Percentiles rank a stretch among this genome's conserved stretches.
Evolutionary conservation across 208 protist genomes (phyloP).

Genomic region (Naegleria fowleri): DNA sequence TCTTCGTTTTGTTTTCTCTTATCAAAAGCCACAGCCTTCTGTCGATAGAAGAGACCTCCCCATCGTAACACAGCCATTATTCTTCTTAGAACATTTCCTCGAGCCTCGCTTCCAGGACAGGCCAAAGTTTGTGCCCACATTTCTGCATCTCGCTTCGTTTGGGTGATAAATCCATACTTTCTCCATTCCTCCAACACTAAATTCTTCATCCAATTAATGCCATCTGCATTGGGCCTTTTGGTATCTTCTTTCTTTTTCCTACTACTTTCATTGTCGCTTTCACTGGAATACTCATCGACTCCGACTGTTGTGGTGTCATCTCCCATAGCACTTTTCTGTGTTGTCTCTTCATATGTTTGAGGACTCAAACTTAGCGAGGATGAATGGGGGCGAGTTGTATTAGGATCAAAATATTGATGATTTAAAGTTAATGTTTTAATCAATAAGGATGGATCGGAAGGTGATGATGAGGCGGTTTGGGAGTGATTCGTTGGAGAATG

Average conservation of each 20-base stretch:
- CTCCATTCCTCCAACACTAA: neutral
- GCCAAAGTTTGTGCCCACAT: neutral
- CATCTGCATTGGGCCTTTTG: neutral
- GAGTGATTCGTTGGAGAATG: no score
- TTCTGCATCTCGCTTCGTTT: constrained; percentile 7
- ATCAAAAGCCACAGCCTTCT: neutral
- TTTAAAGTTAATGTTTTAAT: no score
- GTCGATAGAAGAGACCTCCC: neutral
- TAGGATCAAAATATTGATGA: no score
- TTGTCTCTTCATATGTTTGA: neutral
- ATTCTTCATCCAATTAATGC: neutral
- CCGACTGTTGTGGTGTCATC: neutral
- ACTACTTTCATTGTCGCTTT: neutral
- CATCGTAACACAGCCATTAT: neutral
- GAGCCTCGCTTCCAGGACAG: neutral
- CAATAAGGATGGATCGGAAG: no score
- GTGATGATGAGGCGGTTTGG: no score
- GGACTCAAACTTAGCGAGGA: neutral
- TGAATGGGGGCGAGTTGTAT: neutral
- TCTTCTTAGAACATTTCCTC: neutral
- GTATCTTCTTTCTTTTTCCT: neutral
- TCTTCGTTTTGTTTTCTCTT: neutral
- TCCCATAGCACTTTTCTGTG: neutral
- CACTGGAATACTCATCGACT: neutral
- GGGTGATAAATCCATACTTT: neutral